Base-by-base conservation (phyloP, 2,329 filamentous ascomycete species). In the Tolypocladium tropicale region DNA sequence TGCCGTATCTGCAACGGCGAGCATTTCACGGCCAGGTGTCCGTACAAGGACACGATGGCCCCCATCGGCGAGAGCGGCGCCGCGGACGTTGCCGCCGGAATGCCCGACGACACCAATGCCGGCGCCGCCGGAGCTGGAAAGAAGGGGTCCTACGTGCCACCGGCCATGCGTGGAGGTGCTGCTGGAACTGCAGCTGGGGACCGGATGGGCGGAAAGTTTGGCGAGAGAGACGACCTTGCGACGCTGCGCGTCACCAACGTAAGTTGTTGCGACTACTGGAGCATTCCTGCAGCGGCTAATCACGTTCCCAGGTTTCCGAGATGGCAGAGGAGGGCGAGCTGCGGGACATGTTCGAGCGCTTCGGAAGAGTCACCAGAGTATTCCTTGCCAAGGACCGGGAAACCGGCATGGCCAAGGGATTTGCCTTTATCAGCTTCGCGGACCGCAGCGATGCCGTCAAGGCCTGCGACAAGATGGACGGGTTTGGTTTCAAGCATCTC, bases 11-110 rank as follows among this genome's bases (percentile, higher is more conserved):
- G 94, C 79, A 89, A 86, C 72, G 94, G 93, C 71, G 94, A 99
- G 80, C 94, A 99, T 84, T 99, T 97, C 81, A 99, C 94, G 46
- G 93, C 93, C 64, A 88, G 94, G 73, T 99, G 94, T 84, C 94
- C 94, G 37, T 99, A 96, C 86, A 99, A 97, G 81, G 94, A 97
- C 73, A 99, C 93, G 66, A 96, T 99, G 91, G 91, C 93, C 37
- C 94, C 89, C 39, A 84, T 92, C 59, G 85, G 85, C 63, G 83
- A 85, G 72, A 77, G 74, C 56, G 72, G 70, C 51, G 69, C 70
- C 34, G 79, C 74, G 59, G 83, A 86, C 60, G 75, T 76, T 32
- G 81, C 78, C 36, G 79, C 78, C 52, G 80, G 78, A 56, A 73
- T 79, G 74, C 74, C 72, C 63, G 78, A 82, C 65, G 78, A 81